These are phyloP conservation scores for Zygoascus bituminiphila DNA, from an alignment of 805 yeast genomes.

Conservation along the genomic window DNA sequence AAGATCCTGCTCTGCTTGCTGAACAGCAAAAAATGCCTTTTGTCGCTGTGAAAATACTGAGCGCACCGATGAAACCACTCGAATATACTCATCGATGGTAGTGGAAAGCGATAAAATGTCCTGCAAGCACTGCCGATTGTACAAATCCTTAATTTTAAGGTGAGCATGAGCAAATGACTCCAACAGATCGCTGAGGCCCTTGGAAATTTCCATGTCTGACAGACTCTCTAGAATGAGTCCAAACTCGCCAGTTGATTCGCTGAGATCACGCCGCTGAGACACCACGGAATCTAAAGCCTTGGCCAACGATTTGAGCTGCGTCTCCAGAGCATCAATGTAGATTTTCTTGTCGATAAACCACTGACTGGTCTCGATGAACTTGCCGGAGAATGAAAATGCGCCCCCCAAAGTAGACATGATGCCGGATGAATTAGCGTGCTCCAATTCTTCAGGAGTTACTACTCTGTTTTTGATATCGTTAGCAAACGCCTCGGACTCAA, in stretches of 20 bases:
- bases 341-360: constrained; percentile 63
- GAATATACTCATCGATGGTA: constrained; percentile 78
- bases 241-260: constrained; percentile 62
- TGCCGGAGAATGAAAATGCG: constrained; percentile 57
- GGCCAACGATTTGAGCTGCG: constrained; percentile 59
- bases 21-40: constrained; percentile 42
- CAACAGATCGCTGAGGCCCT: constrained; percentile 53
- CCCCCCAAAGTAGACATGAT: constrained; percentile 61
- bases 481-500: constrained; percentile 63
- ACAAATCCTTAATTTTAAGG: constrained; percentile 56
- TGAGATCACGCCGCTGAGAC: constrained; percentile 66
- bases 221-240: constrained; percentile 47
- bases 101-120: constrained; percentile 81
- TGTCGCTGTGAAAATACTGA: constrained; percentile 67
- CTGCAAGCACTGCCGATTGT: constrained; percentile 72
- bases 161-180: constrained; percentile 67
- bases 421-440: constrained; percentile 32
- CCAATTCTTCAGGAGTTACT: constrained; percentile 23
- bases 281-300: constrained; percentile 68
- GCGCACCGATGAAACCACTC: constrained; percentile 67
- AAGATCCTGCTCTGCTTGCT: constrained; percentile 39
- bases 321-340: constrained; percentile 64
- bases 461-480: constrained; percentile 53
- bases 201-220: constrained; percentile 68
- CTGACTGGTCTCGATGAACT: constrained; percentile 68